Evolutionary conservation across 345 rosid species (phyloP).

Genomic region (Salix koriyanagi): DNA sequence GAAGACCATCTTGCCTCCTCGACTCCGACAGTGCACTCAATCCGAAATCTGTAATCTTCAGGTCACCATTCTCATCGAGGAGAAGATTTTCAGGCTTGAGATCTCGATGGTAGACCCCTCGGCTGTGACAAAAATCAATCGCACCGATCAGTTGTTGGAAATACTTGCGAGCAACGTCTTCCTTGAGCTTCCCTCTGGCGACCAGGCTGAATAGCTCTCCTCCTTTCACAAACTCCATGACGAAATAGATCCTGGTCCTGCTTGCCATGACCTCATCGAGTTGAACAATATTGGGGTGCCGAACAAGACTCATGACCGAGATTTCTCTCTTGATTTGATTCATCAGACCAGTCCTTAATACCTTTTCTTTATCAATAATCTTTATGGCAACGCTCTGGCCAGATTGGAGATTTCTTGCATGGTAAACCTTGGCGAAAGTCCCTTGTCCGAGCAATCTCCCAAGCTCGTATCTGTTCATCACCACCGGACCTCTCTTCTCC

Average conservation of each 20-base stretch:
- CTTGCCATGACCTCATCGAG: conserved; percentile 91
- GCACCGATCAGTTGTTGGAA: conserved; percentile 76
- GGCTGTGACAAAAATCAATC: conserved; percentile 76
- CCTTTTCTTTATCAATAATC: conserved; percentile 65
- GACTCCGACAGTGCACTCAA: conserved; percentile 60
- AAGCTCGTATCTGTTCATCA: conserved; percentile 69
- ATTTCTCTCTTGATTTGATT: conserved; percentile 88
- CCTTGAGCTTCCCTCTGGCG: conserved; percentile 67
- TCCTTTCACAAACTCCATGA: conserved; percentile 67
- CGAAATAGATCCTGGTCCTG: conserved; percentile 72
- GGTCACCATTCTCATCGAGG: conserved; percentile 60
- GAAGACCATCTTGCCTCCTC: conserved; percentile 60
- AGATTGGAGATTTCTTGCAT: conserved; percentile 49
- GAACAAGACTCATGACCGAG: conserved; percentile 73
- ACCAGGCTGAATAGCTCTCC: conserved; percentile 81
- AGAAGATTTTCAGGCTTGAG: conserved; percentile 86
- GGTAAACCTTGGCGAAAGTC: conserved; percentile 84
- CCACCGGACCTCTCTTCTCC: conserved; percentile 54
- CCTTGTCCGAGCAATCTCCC: conserved; percentile 81
- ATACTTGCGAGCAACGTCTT: conserved; percentile 58
- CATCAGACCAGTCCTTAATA: conserved; percentile 51
- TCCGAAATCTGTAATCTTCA: conserved; percentile 78
- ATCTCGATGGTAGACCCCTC: conserved; percentile 83
- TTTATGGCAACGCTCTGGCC: conserved; percentile 73
- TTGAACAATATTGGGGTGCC: conserved; percentile 67